These are phyloP conservation scores for Epichloe sp. DNA, from an alignment of 2,329 filamentous ascomycete species.

Conservation along the genomic window DNA sequence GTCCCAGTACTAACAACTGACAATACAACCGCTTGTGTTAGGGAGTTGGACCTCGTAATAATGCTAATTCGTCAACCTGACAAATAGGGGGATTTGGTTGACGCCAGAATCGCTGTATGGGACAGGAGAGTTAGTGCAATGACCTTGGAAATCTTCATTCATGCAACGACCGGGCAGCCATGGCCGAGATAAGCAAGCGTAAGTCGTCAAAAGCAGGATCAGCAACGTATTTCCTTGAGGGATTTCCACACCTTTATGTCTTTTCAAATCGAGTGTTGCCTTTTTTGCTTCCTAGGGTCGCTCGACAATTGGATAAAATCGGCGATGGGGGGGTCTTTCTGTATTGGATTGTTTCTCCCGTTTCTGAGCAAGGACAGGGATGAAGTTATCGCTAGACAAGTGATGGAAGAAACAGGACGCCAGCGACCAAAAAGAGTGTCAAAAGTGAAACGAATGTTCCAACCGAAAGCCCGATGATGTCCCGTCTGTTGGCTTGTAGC, in stretches of 20 bases:
- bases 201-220: background rate
- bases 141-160: background rate
- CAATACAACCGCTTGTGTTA: background rate
- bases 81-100: background rate
- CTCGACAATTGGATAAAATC: background rate
- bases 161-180: background rate
- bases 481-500: background rate
- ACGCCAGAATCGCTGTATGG: background rate
- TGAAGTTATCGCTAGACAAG: constrained; percentile 17
- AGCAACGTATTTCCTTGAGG: background rate
- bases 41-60: background rate
- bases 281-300: background rate
- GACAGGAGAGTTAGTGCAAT: background rate
- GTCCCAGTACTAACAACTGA: background rate
- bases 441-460: constrained; percentile 23
- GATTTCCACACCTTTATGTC: background rate
- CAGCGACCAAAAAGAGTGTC: constrained; percentile 34
- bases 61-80: background rate
- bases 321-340: background rate
- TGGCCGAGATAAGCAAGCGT: too few relatives aligned
- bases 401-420: constrained; percentile 36
- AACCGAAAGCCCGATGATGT: constrained; percentile 12
- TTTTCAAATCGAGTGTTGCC: background rate
- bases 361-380: background rate
- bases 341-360: background rate